Conservation (phyloP, 495 filamentous ascomycete species). For the Choiromyces venosus region DNA sequence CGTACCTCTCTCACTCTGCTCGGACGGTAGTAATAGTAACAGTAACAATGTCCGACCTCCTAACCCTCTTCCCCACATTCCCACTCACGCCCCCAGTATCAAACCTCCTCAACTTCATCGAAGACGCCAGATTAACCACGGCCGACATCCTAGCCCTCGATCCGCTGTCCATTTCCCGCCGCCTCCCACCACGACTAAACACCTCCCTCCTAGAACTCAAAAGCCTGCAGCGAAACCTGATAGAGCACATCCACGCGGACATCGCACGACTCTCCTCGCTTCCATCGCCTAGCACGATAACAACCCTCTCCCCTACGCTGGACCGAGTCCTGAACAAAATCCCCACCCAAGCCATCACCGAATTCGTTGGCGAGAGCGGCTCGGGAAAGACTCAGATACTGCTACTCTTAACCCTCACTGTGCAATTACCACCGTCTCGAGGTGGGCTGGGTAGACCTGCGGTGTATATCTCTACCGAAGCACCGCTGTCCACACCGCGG, state of each 20-base stretch:
- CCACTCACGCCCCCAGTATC: constrained; percentile 57
- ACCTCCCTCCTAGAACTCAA: constrained; percentile 61
- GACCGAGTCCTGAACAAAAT: constrained; percentile 84
- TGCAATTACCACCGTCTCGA: constrained; percentile 62
- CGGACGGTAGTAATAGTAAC: not conserved
- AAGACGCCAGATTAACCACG: constrained; percentile 66
- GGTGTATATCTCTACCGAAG: constrained; percentile 94
- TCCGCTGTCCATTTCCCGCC: constrained; percentile 71
- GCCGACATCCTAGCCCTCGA: constrained; percentile 84
- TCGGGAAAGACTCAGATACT: constrained; percentile 96
- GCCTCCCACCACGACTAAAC: constrained; percentile 18
- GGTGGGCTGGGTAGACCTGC: constrained; percentile 61
- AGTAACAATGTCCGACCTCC: constrained; percentile 73
- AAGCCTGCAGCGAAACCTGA: constrained; percentile 59
- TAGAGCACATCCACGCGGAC: constrained; percentile 44
- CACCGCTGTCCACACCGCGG: constrained; percentile 70
- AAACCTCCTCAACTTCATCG: constrained; percentile 72
- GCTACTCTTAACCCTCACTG: constrained; percentile 69
- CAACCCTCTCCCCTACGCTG: constrained; percentile 68
- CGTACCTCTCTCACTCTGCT: not conserved
- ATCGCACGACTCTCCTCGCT: constrained; percentile 5
- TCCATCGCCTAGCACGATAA: constrained; percentile 54
- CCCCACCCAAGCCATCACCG: constrained; percentile 73
- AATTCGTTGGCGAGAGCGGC: constrained; percentile 90
- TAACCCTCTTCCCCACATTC: constrained; percentile 75